Conservation (phyloP, 2,329 filamentous ascomycete species). For the Malbranchea zuffiana region DNA sequence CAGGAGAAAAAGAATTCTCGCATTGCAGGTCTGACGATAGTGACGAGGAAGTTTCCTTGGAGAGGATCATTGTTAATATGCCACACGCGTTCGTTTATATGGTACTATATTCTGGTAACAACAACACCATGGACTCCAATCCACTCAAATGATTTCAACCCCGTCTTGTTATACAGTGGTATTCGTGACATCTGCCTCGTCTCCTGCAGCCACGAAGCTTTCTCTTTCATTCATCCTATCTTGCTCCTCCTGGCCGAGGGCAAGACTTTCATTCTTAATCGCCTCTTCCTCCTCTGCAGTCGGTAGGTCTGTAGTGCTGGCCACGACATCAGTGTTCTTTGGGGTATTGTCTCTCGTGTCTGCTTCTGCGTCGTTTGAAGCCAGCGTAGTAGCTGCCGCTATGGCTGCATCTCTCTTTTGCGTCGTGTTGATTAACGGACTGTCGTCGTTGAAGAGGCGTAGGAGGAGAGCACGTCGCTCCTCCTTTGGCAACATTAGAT, state of each 20-base stretch:
- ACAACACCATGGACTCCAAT: too few species aligned
- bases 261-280: slow-evolving; percentile 30
- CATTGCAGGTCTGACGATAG: too few species aligned
- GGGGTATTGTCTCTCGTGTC: too few species aligned
- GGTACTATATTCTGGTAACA: too few species aligned
- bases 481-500: slow-evolving; percentile 97
- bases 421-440: slow-evolving; percentile 60
- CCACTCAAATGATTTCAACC: too few species aligned
- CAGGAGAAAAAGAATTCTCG: too few species aligned
- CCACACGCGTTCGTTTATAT: too few species aligned
- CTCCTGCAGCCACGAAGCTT: slow-evolving; percentile 33
- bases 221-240: slow-evolving; percentile 32
- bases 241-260: slow-evolving; percentile 32
- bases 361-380: slow-evolving; percentile 3
- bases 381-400: slow-evolving; percentile 12
- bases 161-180: slow-evolving; percentile 32
- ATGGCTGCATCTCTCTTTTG: slow-evolving; percentile 19
- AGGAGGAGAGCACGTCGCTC: slow-evolving; percentile 87
- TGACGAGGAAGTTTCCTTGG: too few species aligned
- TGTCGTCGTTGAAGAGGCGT: slow-evolving; percentile 79
- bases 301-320: too few species aligned
- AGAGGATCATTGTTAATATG: too few species aligned
- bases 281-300: slow-evolving; percentile 26
- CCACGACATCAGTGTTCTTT: slow-evolving; percentile 3
- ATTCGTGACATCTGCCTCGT: slow-evolving; percentile 38